Evolutionary conservation across 352 stramenopile species (phyloP), one percentile per base, ranked within the genome.

Genomic region (Phytophthora boehmeriae): DNA sequence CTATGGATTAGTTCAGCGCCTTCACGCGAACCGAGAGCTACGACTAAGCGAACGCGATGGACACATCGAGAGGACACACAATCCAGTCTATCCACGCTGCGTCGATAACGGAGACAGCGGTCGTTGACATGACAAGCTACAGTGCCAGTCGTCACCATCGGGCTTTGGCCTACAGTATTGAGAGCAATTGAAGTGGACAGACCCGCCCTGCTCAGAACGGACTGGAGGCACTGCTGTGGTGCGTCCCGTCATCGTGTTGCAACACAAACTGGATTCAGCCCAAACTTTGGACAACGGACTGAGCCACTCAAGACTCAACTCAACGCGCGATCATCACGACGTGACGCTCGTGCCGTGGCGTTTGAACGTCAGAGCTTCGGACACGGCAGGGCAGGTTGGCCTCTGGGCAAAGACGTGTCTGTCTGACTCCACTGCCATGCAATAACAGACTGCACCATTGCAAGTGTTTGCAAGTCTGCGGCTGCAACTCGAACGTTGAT

Each of bases 261-360:
- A n/a, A n/a, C n/a, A n/a, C 34, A 41, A 41, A 41, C 34, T 41
- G 32, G 32, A 14, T 14, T 38, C 32, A n/a, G n/a, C n/a, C n/a
- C n/a, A n/a, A n/a, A n/a, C 25, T 30, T 30, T 30, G 25, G 25
- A 6, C 25, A 30, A 30, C 3, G 25, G 25, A 30, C 10, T 9
- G 2, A 39, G 34, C 34, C 34, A 17, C 23, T 50, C 22, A n/a
- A 55, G 17, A 35, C 27, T 19, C 19, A 35, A 17, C 23, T 50
- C 22, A n/a, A 55, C 25, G 45, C 27, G 19, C 19, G 45, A 50
- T 45, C 45, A 54, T 48, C 36, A 46, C 43, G 36, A 38, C 14
- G 34, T 22, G 38, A 44, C 38, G 38, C 11, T n/a, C 38, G 22
- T 6, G 3, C 25, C 25, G 48, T 66, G 57, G 52, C 54, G 60